Conservation (phyloP, 176 grass and related monocot genomes). For the Avena atlantica region DNA sequence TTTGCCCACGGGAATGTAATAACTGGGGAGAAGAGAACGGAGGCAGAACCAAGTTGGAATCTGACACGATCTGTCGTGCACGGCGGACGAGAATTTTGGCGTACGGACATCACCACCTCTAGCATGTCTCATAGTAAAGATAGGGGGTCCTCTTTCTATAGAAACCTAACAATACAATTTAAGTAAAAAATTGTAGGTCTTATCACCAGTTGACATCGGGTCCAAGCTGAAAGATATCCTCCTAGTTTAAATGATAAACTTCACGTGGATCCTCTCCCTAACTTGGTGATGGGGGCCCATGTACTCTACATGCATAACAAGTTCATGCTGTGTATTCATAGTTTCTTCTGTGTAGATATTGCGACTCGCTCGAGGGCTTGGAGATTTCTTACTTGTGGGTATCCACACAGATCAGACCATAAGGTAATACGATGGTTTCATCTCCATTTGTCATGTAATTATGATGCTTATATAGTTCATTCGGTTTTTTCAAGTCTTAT, state of each 20-base stretch:
- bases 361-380: constrained; percentile 89
- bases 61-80: no score
- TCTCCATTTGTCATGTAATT: constrained; percentile 18
- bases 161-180: neutral
- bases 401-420: constrained; percentile 97
- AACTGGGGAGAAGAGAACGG: no score
- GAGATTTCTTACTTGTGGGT: constrained; percentile 93
- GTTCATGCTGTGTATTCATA: constrained; percentile 44
- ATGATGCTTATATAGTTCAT: constrained; percentile 14
- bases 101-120: no score
- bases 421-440: constrained; percentile 59
- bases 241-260: neutral
- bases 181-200: neutral
- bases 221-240: constrained; percentile 11
- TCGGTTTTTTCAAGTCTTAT: neutral
- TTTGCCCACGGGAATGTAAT: no score
- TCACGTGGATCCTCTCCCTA: neutral
- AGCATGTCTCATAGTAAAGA: no score
- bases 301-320: neutral
- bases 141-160: neutral
- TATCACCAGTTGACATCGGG: neutral
- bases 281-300: neutral
- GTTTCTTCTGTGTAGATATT: constrained; percentile 70
- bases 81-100: no score
- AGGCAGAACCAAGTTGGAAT: no score